A percentile compares a stretch with the other conserved stretches of the same genome.
Evolutionary conservation across 2,329 filamentous ascomycete genomes (phyloP).

Genomic region (Aspergillus brunneoviolaceus): DNA sequence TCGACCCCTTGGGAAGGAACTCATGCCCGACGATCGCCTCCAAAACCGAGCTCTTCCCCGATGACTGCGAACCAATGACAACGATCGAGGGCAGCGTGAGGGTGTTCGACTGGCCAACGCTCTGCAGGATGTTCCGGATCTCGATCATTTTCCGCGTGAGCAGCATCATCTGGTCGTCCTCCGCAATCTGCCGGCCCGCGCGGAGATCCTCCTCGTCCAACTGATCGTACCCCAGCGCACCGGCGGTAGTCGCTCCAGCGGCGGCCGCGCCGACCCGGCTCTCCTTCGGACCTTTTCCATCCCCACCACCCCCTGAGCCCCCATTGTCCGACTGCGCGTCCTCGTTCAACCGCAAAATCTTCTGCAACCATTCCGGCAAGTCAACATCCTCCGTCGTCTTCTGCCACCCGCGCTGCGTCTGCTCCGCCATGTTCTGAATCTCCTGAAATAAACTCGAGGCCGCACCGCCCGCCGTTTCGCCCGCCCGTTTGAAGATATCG

Average conservation of each 20-base stretch:
- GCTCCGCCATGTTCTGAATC: conserved; percentile 71
- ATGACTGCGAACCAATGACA: conserved; percentile 98
- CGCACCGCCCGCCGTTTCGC: conserved; percentile 67
- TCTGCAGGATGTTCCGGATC: conserved; percentile 86
- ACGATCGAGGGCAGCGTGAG: conserved; percentile 93
- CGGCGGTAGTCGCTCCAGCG: conserved; percentile 68
- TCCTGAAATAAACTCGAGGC: conserved; percentile 70
- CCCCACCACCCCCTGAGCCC: conserved; percentile 42
- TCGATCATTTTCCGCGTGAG: conserved; percentile 99
- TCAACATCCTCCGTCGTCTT: conserved; percentile 76
- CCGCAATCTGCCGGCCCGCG: conserved; percentile 64
- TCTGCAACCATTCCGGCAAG: conserved; percentile 75
- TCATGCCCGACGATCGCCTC: conserved; percentile 98
- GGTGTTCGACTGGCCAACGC: conserved; percentile 85
- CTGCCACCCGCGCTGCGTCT: conserved; percentile 78
- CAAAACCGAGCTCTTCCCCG: conserved; percentile 94
- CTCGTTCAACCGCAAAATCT: conserved; percentile 64
- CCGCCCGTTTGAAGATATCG: conserved; percentile 72
- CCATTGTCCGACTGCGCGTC: conserved; percentile 54
- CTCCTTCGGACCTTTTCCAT: conserved; percentile 55
- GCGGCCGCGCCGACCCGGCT: conserved; percentile 53
- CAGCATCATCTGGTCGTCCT: conserved; percentile 99
- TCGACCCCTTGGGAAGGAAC: conserved; percentile 94
- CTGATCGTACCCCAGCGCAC: conserved; percentile 75
- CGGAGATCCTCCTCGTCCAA: conserved; percentile 62